Conservation (phyloP, 225 moss, liverwort and hornwort genomes). For the Straminergon stramineum region DNA sequence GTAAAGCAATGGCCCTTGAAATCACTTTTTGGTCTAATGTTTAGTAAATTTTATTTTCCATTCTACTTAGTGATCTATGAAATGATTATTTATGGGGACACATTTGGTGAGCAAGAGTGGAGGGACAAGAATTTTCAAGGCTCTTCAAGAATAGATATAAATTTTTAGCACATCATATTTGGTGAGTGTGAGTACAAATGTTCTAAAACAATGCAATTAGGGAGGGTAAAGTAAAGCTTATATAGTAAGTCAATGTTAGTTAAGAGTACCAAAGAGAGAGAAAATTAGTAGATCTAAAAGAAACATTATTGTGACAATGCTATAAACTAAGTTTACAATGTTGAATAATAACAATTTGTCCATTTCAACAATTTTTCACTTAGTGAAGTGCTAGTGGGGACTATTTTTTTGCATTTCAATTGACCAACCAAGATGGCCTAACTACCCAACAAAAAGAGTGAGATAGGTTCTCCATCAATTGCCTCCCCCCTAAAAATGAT, state of each 20-base stretch:
- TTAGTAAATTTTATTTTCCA: neutral
- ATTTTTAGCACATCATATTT: neutral
- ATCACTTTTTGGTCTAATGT: neutral
- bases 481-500: fast-evolving
- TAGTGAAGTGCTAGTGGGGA: fast-evolving
- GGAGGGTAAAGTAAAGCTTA: neutral
- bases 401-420: neutral
- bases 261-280: neutral
- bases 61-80: neutral
- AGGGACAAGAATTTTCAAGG: fast-evolving
- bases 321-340: neutral
- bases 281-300: neutral
- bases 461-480: neutral
- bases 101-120: fast-evolving
- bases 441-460: fast-evolving
- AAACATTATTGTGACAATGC: neutral
- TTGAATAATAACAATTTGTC: fast-evolving
- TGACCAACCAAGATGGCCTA: neutral
- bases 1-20: neutral
- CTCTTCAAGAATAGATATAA: neutral
- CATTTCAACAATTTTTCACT: neutral
- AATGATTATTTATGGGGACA: fast-evolving
- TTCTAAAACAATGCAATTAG: neutral
- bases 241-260: neutral
- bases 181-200: fast-evolving